Percentiles rank a stretch among this genome's conserved stretches.
phyloP scores from a whole-genome alignment of 768 basidiomycete genomes.

The Austroboletus eburneus region DNA sequence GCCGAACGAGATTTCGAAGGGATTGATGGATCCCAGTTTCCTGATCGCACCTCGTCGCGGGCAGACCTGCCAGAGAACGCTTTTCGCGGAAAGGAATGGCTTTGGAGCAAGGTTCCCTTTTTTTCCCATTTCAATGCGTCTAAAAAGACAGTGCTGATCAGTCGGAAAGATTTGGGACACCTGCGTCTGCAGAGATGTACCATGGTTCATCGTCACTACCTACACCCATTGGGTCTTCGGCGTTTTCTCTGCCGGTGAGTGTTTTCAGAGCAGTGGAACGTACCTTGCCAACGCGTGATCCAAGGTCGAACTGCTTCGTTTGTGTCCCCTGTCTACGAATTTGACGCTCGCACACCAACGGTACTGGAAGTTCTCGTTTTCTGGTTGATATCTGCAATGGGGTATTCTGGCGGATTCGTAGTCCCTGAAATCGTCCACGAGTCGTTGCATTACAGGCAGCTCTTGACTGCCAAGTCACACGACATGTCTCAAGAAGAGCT shows the following conservation, averaged over 20 bases:
- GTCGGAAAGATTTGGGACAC: constrained; percentile 36
- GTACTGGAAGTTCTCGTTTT: constrained; percentile 48
- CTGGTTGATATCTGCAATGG: constrained; percentile 56
- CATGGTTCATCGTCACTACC: constrained; percentile 40
- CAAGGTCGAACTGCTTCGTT: constrained; percentile 54
- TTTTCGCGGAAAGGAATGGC: constrained; percentile 39
- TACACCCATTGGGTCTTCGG: constrained; percentile 44
- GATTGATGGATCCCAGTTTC: constrained; percentile 16
- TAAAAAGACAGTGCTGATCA: constrained; percentile 6
- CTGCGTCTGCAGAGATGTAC: constrained; percentile 33
- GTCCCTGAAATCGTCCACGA: constrained; percentile 26
- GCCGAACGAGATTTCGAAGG: neutral
- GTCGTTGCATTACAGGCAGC: constrained; percentile 15
- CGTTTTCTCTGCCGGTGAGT: constrained; percentile 36
- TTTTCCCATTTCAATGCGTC: neutral
- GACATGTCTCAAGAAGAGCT: constrained; percentile 25
- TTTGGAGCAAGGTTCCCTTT: constrained; percentile 52
- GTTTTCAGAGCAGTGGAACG: neutral
- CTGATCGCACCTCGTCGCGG: constrained; percentile 10
- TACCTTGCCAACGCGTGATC: constrained; percentile 2
- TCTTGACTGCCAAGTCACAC: constrained; percentile 22
- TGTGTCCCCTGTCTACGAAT: constrained; percentile 43
- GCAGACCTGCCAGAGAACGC: constrained; percentile 2
- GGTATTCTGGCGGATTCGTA: constrained; percentile 29
- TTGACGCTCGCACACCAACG: constrained; percentile 40